Evolutionary conservation across 2,329 filamentous ascomycete genomes (phyloP).

Genomic region (Epichloe amarillans): DNA sequence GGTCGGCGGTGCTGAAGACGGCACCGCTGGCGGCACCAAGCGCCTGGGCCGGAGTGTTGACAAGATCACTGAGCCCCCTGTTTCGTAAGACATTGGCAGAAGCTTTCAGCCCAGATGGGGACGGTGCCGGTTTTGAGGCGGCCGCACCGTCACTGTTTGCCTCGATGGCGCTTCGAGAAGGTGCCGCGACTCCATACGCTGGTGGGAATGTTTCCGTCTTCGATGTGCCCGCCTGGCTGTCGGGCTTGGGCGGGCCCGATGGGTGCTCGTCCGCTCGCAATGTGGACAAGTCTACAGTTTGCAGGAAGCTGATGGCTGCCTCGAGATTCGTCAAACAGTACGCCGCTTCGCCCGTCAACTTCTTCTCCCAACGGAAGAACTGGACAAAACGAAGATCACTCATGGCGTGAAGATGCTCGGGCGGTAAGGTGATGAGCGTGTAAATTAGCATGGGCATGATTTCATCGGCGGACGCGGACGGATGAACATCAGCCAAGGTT

Average conservation of each 20-base stretch:
- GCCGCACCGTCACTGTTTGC: conserved; percentile 18
- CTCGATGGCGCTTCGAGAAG: conserved; percentile 19
- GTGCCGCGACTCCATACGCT: conserved; percentile 32
- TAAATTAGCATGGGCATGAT: conserved; percentile 96
- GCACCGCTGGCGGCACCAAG: conserved; percentile 75
- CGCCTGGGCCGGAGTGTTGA: conserved; percentile 71
- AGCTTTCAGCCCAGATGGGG: conserved; percentile 30
- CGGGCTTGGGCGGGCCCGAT: conserved; percentile 49
- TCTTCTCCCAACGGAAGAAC: conserved; percentile 71
- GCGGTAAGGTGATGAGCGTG: conserved; percentile 79
- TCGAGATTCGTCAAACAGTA: conserved; percentile 96
- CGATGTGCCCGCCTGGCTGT: conserved; percentile 33
- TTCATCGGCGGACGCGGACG: conserved; percentile 86
- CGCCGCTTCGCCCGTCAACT: conserved; percentile 83
- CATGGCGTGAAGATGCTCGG: conserved; percentile 75
- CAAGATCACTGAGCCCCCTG: conserved; percentile 66
- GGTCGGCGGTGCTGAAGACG: conserved; percentile 77
- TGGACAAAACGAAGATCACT: conserved; percentile 96
- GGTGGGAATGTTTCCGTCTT: conserved; percentile 44
- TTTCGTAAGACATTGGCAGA: conserved; percentile 43
- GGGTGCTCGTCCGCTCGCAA: conserved; percentile 67
- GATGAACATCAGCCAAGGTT: conserved; percentile 54
- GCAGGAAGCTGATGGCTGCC: conserved; percentile 83
- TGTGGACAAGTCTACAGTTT: conserved; percentile 88
- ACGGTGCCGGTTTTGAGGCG: conserved; percentile 23